Base-by-base conservation (phyloP, 106 monocot species). In the Triglochin maritima region DNA sequence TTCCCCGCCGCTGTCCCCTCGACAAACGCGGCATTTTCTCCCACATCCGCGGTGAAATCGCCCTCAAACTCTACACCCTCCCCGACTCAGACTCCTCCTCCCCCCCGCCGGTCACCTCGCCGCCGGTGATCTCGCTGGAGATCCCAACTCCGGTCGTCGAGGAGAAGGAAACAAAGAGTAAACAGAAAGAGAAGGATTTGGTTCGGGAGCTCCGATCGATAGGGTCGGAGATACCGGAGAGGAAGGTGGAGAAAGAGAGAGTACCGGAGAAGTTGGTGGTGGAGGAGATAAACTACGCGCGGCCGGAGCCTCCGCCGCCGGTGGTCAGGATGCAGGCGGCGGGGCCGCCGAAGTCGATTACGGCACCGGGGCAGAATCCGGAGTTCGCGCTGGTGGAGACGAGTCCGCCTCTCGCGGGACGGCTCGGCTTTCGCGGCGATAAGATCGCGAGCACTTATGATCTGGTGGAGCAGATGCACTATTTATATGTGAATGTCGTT, bases 21-120 rank as follows among this genome's bases (percentile, higher is more conserved):
- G 85, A 95, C 46, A 95, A 95, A 77, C 80, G 94, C 69, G 85
- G 90, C 12, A 44, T 95, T 6, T 95, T 95, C 77, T 95, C 94
- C 67, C 71, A 83, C 69, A 85, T 95, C 67, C 59, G 79, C 17
- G 90, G 94, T 16, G 94, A 90, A 52, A 77, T 90, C 74, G 81
- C 80, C 5, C 81, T 87, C 67, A 72, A 82, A 17, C 59, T 95
- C 55, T 90, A 87, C 69, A 6, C 57, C 3, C 1, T 82, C 15
- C 63, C 52, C 47, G 74, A 73, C 56, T 6, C 76, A 10, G 9
- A 13, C 49, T 3, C 3, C 13, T 16, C 52, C 49, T 3, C 3
- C 13, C 44, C 52, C 5, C 7, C 12, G 5, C 59, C 60, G 13
- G 49, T 9, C 16, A 67, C 16, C 11, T n/a, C 29, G 9, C 70